Percentiles rank a stretch among this genome's conserved stretches.
Evolutionary conservation across 495 filamentous ascomycete genomes (phyloP).

Genomic region (Penicillium roqueforti): DNA sequence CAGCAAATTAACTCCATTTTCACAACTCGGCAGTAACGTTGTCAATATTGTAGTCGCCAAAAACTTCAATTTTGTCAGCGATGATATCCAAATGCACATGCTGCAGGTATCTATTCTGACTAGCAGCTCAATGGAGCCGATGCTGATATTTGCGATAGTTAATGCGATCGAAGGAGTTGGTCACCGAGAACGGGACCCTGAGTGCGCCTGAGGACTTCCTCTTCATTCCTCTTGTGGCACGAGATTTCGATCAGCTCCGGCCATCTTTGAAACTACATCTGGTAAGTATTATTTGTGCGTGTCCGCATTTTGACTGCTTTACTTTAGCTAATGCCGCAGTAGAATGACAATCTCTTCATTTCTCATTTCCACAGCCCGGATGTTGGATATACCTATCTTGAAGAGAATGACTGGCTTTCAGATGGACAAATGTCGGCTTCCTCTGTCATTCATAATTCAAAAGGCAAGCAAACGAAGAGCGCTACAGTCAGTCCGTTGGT

Average conservation of each 20-base stretch:
- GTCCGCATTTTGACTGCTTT: too few relatives aligned
- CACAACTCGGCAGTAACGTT: constrained; percentile 42
- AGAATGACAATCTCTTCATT: constrained; percentile 84
- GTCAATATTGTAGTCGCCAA: constrained; percentile 79
- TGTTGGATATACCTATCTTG: constrained; percentile 67
- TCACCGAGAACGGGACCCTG: constrained; percentile 65
- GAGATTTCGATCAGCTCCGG: constrained; percentile 24
- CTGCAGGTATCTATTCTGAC: constrained; percentile 55
- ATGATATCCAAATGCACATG: constrained; percentile 78
- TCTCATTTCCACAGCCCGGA: constrained; percentile 77
- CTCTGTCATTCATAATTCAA: constrained; percentile 43
- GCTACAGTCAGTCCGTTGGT: constrained; percentile 25
- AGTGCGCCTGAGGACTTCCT: constrained; percentile 76
- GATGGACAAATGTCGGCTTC: constrained; percentile 42
- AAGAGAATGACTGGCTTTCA: constrained; percentile 52
- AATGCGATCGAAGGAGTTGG: constrained; percentile 72
- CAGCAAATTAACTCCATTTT: constrained; percentile 15
- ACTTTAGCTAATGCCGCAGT: constrained; percentile 11
- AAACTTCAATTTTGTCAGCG: constrained; percentile 65
- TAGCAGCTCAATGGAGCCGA: background rate
- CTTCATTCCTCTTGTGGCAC: constrained; percentile 65
- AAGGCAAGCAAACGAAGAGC: constrained; percentile 7
- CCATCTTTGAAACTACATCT: constrained; percentile 45
- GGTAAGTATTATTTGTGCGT: constrained; percentile 25
- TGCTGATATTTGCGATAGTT: constrained; percentile 50